Evolutionary conservation across 257 asterid genomes (phyloP), one percentile per base, ranked within the genome.

Genomic region (Rehmannia glutinosa): DNA sequence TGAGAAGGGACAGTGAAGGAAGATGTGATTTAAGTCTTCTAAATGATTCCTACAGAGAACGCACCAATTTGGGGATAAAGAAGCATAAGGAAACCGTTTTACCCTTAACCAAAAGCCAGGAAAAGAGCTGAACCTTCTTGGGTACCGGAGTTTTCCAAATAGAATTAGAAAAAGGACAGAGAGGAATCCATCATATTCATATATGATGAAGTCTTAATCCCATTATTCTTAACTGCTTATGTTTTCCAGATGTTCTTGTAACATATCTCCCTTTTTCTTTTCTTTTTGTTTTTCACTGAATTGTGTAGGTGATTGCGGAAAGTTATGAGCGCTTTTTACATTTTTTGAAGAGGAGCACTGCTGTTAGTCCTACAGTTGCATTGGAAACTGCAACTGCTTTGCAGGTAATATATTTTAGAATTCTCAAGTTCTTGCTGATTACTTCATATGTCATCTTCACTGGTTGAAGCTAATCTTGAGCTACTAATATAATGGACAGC

Each of bases 361-460:
- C 96, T 54, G 79, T 94, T 67, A 91, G 97, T 83, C 99, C 99
- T 24, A 75, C 96, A 15, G 81, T 94, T 81, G 96, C 99, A 70
- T 43, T 88, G 76, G 97, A 94, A 91, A 94, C 99, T 73, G 97
- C 99, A 42, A 82, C 85, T 64, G 97, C 91, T 43, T 82, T 94
- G 80, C 99, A 94, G 96, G 99, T 94, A 78, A 64, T 72, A 43
- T 39, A 68, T 56, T 66, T 39, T 53, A 51, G 23, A 73, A 10
- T 33, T 62, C 59, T 24, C 28, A 66, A 23, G 50, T 49, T 42
- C 47, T 63, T 50, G 28, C 52, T 21, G 69, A 68, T 64, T 47
- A 21, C 19, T 54, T 66, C 32, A 30, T 36, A 30, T 30, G 25
- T 57, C 24, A 24, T 27, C 53, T 72, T 79, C 70, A 13, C 73